Evolutionary conservation across 306 rosid genomes (phyloP).

Genomic region (Prunus dulcis): DNA sequence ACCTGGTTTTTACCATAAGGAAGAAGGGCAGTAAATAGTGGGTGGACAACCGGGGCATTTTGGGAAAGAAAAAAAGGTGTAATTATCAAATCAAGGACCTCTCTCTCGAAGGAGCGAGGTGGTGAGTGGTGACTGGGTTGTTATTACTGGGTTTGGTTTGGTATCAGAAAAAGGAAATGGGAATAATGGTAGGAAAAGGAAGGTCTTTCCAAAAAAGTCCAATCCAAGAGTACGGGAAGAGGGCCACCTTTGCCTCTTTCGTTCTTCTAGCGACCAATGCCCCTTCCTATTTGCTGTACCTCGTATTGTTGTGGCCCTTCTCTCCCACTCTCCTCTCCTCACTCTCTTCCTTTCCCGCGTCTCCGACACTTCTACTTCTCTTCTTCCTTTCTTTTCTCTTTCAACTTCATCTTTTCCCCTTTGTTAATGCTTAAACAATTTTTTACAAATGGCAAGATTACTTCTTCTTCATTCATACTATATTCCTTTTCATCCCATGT

Average conservation of each 20-base stretch:
- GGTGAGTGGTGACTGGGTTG: neutral
- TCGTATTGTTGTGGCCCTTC: slow-evolving; percentile 65
- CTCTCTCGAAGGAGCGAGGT: neutral
- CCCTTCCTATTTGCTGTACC: slow-evolving; percentile 52
- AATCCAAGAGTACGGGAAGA: slow-evolving; percentile 97
- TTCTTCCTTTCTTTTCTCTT: neutral
- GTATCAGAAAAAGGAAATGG: slow-evolving; percentile 49
- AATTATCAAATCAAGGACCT: neutral
- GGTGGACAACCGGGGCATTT: slow-evolving; percentile 12
- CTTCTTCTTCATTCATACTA: neutral
- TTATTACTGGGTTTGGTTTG: slow-evolving; percentile 24
- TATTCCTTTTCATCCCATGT: neutral
- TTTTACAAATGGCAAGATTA: neutral
- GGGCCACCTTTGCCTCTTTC: slow-evolving; percentile 80
- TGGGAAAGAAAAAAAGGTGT: slow-evolving; percentile 8
- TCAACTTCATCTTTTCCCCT: neutral
- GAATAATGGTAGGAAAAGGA: slow-evolving; percentile 66
- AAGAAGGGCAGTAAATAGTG: slow-evolving; percentile 21
- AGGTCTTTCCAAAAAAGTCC: slow-evolving; percentile 69
- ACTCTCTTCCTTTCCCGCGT: slow-evolving; percentile 28
- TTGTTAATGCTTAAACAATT: neutral
- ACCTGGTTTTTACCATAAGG: slow-evolving; percentile 41
- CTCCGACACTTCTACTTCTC: neutral
- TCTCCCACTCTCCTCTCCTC: slow-evolving; percentile 16
- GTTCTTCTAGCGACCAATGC: slow-evolving; percentile 50